phyloP scores from a whole-genome alignment of 1,284 basidiomycete genomes.

The Puccinia triticina region DNA sequence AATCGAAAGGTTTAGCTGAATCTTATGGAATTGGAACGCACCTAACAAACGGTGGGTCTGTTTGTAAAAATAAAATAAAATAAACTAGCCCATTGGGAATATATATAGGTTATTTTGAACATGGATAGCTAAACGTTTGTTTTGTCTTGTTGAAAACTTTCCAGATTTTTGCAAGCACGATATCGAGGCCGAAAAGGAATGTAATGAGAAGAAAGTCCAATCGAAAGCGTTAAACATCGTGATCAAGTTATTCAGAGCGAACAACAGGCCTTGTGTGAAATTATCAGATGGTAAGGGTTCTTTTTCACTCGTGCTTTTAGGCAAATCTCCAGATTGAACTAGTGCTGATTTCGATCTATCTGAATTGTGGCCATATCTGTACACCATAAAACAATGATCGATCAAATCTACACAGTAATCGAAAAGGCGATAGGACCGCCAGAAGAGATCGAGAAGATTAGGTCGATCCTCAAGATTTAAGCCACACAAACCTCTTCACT shows the following conservation, averaged over 20 bases:
- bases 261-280: slow-evolving; percentile 78
- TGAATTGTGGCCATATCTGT: neutral
- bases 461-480: slow-evolving; percentile 28
- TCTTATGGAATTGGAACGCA: slow-evolving; percentile 89
- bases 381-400: neutral
- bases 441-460: slow-evolving; percentile 19
- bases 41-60: slow-evolving; percentile 71
- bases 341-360: neutral
- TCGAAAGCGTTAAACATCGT: slow-evolving; percentile 59
- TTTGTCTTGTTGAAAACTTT: neutral
- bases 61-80: neutral
- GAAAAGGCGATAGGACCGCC: slow-evolving; percentile 29
- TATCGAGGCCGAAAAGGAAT: neutral
- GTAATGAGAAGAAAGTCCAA: neutral
- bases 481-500: neutral
- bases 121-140: neutral
- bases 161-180: neutral
- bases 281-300: slow-evolving; percentile 72
- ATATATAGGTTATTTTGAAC: neutral
- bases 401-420: slow-evolving; percentile 4
- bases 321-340: neutral
- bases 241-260: slow-evolving; percentile 79
- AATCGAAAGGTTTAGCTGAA: slow-evolving; percentile 74
- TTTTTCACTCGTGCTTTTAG: neutral
- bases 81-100: neutral